Conservation (phyloP, 208 protist species). For the Spironucleus salmonicida region DNA sequence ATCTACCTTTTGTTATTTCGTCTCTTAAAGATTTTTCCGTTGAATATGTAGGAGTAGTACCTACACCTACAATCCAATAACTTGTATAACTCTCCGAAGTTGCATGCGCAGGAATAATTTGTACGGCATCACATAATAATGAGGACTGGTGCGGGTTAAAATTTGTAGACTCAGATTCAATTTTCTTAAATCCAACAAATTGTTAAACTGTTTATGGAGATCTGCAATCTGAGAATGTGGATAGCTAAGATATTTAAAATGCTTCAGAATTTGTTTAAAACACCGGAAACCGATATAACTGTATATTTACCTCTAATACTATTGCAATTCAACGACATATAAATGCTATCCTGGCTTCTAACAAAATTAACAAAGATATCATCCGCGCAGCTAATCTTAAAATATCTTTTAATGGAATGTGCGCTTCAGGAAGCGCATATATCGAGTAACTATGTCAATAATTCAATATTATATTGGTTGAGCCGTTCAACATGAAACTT, state of each 20-base stretch:
- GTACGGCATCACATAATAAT: constrained; percentile 56
- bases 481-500: constrained; percentile 47
- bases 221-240: no score
- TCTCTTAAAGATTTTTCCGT: constrained; percentile 46
- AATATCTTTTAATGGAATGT: constrained; percentile 49
- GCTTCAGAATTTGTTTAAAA: constrained; percentile 21
- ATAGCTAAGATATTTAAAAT: constrained; percentile 38
- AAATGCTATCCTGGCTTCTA: no score
- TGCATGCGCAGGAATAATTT: constrained; percentile 50
- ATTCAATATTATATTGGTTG: constrained; percentile 44
- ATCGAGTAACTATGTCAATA: constrained; percentile 40
- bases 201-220: constrained; percentile 44
- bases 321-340: constrained; percentile 42
- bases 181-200: constrained; percentile 49
- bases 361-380: no score
- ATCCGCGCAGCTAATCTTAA: no score
- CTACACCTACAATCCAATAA: constrained; percentile 57
- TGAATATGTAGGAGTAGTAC: constrained; percentile 50
- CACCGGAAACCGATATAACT: background rate
- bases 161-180: constrained; percentile 53
- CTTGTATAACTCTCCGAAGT: constrained; percentile 40
- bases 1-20: no score
- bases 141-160: constrained; percentile 55
- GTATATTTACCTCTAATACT: background rate
- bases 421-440: constrained; percentile 52